These are phyloP conservation scores for Berberis thunbergii DNA, from an alignment of 164 flowering plant genomes.

Conservation along the genomic window DNA sequence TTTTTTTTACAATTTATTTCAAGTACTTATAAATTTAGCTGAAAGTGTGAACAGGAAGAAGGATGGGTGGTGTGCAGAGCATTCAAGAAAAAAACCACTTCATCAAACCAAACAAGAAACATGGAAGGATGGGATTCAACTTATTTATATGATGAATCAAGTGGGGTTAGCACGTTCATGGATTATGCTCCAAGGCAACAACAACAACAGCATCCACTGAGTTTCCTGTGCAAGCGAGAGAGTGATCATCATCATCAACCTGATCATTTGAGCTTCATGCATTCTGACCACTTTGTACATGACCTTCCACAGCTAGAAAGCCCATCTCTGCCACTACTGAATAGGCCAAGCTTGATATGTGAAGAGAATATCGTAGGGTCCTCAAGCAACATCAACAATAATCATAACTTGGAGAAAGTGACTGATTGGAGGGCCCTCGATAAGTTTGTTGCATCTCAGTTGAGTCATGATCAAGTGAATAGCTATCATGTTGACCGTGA, in stretches of 20 bases:
- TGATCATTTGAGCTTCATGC: constrained; percentile 28
- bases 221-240: constrained; percentile 60
- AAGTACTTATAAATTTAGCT: not conserved
- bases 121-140: constrained; percentile 48
- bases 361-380: constrained; percentile 11
- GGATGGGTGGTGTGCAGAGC: constrained; percentile 98
- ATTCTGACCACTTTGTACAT: constrained; percentile 40
- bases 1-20: too few relatives aligned
- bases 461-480: constrained; percentile 57
- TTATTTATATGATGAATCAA: constrained; percentile 59
- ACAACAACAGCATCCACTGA: constrained; percentile 8
- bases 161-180: constrained; percentile 35
- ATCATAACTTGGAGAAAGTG: constrained; percentile 32
- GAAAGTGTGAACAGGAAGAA: constrained; percentile 59
- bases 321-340: constrained; percentile 59
- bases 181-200: constrained; percentile 40
- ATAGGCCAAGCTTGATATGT: constrained; percentile 42
- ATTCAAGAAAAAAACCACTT: constrained; percentile 60
- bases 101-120: constrained; percentile 28
- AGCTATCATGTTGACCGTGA: constrained; percentile 16
- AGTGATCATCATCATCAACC: constrained; percentile 19
- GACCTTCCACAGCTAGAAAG: constrained; percentile 81
- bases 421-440: constrained; percentile 92
- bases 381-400: not conserved
- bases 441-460: constrained; percentile 88